These are phyloP conservation scores for Eucalyptus marginata DNA, from an alignment of 345 rosid genomes.

Conservation along the genomic window DNA sequence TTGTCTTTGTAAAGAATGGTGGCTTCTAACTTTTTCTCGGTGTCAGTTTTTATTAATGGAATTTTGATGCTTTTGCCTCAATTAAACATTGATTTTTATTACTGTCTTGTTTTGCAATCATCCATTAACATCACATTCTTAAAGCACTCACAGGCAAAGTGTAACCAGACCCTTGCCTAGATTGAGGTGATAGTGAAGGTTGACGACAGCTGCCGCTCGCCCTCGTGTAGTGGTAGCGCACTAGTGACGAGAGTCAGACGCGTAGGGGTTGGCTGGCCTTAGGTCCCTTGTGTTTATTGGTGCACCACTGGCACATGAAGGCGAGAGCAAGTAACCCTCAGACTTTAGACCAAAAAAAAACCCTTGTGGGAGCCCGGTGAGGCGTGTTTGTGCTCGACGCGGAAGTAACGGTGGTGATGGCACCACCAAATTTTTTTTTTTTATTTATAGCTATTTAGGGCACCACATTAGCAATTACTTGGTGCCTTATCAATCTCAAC, in stretches of 20 bases:
- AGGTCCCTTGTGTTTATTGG: not conserved
- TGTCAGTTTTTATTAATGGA: not conserved
- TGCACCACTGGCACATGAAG: not conserved
- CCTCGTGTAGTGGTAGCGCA: not conserved
- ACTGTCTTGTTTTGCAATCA: rapidly evolving
- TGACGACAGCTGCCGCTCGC: not conserved
- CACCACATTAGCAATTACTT: not conserved
- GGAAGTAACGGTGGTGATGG: not conserved
- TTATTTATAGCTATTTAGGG: too few relatives aligned
- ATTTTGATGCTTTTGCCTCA: not conserved
- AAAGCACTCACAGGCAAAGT: too few relatives aligned
- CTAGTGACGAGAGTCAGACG: not conserved
- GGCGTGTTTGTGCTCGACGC: too few relatives aligned
- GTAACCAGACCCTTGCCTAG: not conserved
- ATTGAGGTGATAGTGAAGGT: not conserved
- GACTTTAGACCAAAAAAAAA: too few relatives aligned
- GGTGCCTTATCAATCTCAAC: not conserved
- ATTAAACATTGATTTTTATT: not conserved
- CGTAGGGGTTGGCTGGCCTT: not conserved
- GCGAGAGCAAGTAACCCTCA: not conserved
- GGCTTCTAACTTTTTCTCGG: not conserved
- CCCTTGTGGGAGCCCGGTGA: too few relatives aligned
- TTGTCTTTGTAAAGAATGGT: too few relatives aligned
- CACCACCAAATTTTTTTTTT: not conserved
- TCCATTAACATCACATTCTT: not conserved